These are phyloP conservation scores for Phytophthora colocasiae DNA, from an alignment of 352 stramenopile species.

Conservation along the genomic window DNA sequence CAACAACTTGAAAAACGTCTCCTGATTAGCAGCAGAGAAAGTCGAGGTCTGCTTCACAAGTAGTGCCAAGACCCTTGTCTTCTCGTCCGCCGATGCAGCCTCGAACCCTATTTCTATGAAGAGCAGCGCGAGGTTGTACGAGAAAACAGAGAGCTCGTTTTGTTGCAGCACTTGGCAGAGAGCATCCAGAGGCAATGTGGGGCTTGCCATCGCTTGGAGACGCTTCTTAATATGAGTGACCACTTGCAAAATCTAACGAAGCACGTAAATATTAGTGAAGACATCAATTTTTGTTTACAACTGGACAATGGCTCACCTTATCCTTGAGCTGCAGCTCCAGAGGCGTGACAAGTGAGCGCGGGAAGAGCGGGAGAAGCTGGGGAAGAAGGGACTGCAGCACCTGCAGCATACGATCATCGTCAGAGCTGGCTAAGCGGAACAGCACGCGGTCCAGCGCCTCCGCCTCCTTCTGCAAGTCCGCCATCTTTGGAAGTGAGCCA, in stretches of 20 bases:
- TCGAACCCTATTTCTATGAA: conserved; percentile 87
- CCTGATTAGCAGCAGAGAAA: conserved; percentile 53
- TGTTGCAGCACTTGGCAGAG: conserved; percentile 54
- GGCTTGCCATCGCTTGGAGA: conserved; percentile 57
- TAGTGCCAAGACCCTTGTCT: conserved; percentile 43
- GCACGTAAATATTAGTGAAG: conserved; percentile 1
- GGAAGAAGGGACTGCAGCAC: conserved; percentile 75
- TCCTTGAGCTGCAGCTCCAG: conserved; percentile 65
- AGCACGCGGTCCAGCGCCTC: conserved; percentile 80
- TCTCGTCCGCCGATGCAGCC: conserved; percentile 49
- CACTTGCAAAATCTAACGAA: conserved; percentile 70
- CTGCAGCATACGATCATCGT: conserved; percentile 68
- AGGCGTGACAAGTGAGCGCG: conserved; percentile 39
- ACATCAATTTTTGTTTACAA: background rate
- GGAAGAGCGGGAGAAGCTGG: conserved; percentile 73
- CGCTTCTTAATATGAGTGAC: conserved; percentile 79
- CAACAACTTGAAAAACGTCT: conserved; percentile 72
- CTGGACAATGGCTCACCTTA: conserved; percentile 49
- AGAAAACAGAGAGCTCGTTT: conserved; percentile 55
- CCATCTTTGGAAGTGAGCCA: conserved; percentile 27
- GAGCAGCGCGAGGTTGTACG: conserved; percentile 74
- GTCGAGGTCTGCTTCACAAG: conserved; percentile 42
- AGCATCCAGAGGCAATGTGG: conserved; percentile 56
- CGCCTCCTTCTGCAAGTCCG: conserved; percentile 55
- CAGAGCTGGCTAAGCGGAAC: conserved; percentile 75